phyloP scores from a whole-genome alignment of 2,329 filamentous ascomycete genomes.

The Teratosphaeria nubilosa region DNA sequence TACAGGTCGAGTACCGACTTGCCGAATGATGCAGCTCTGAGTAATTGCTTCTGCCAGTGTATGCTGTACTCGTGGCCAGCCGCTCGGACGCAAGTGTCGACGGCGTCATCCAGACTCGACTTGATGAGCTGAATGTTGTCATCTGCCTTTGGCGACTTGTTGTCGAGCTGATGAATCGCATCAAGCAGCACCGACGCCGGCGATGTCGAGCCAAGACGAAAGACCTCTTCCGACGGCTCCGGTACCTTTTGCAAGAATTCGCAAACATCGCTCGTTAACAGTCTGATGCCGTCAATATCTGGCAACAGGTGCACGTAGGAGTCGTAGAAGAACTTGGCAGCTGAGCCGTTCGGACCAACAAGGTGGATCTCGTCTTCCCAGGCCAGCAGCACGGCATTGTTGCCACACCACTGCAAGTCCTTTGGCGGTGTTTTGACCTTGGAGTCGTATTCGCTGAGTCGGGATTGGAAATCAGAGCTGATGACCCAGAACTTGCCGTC shows the following conservation, averaged over 20 bases:
- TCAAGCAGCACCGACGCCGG: conserved; percentile 88
- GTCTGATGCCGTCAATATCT: conserved; percentile 77
- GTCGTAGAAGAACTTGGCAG: conserved; percentile 70
- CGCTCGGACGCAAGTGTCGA: conserved; percentile 86
- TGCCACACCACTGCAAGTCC: conserved; percentile 91
- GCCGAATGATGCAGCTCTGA: conserved; percentile 95
- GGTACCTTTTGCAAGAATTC: conserved; percentile 96
- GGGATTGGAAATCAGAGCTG: conserved; percentile 87
- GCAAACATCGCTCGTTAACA: conserved; percentile 89
- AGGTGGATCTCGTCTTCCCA: conserved; percentile 98
- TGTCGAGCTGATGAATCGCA: conserved; percentile 80
- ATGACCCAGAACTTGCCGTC: conserved; percentile 86
- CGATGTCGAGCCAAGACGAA: conserved; percentile 77
- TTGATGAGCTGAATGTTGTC: conserved; percentile 95
- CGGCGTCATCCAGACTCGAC: conserved; percentile 77
- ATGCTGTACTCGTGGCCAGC: conserved; percentile 84
- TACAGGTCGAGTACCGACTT: conserved; percentile 96
- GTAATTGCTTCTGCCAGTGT: conserved; percentile 86
- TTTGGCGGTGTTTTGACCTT: conserved; percentile 75
- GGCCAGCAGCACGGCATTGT: conserved; percentile 82
- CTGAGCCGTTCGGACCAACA: conserved; percentile 72
- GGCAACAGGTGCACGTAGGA: conserved; percentile 80
- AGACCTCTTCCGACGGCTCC: conserved; percentile 60
- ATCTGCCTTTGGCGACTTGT: conserved; percentile 91
- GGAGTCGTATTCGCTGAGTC: conserved; percentile 84